Evolutionary conservation across 1,139 yeast species (phyloP), one percentile per base, ranked within the genome.

Genomic region (Citeromyces hawaiiensis): DNA sequence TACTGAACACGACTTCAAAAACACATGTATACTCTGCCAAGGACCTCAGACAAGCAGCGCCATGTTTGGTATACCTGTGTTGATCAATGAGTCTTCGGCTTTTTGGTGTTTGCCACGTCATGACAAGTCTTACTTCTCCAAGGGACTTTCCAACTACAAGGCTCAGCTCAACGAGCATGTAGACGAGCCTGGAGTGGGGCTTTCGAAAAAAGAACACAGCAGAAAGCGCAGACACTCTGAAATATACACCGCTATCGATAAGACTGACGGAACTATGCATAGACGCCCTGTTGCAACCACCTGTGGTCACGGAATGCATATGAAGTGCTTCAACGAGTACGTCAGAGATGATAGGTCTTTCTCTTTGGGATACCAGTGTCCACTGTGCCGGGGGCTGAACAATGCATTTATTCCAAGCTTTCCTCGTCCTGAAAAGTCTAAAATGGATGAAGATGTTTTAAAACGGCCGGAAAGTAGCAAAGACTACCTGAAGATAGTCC

Each of bases 11-110:
- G 43, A 2, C 40, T 39, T 53, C 4, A 35, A 44, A n/a, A 55
- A 74, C 43, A 56, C 57, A 2, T 82, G 93, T 60, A 80, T 82
- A 1, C 52, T 76, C 13, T 82, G 93, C 57, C 86, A 82, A 41
- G 81, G 75, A 44, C 59, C 65, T 1, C 77, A 72, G 42, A 59
- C 64, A 8, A 44, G 52, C 17, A 62, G 63, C 18, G 63, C 68
- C 10, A 48, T 66, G 0, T 72, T 80, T 55, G 83, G 83, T 4
- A 54, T 75, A n/a, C 66, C 77, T n/a, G 66, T 65, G 4, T 59
- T 62, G 23, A 50, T 61, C 2, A 52, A 62, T 0, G 50, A 53
- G 6, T 56, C 71, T 0, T 58, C 71, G 2, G 54, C 60, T 0
- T 66, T 72, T 40, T 69, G 79, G 73, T 57, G 61, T 21, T 40